These are phyloP conservation scores for Leptodermis oblonga DNA, from an alignment of 257 asterid species.

Conservation along the genomic window DNA sequence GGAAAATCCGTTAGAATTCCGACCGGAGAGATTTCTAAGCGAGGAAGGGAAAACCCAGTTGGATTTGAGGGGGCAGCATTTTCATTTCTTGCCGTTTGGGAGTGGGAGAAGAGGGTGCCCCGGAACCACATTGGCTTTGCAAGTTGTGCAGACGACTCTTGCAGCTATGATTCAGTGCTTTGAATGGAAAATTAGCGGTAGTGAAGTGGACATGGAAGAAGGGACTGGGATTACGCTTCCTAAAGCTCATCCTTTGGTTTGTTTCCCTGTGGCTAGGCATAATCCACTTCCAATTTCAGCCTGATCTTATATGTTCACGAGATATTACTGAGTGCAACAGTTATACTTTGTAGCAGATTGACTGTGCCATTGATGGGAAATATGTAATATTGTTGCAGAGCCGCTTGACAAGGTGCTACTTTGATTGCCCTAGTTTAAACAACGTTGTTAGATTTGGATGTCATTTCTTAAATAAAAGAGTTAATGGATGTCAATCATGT, in stretches of 20 bases:
- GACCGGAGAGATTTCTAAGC: conserved; percentile 55
- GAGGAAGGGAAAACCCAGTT: conserved; percentile 29
- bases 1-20: conserved; percentile 58
- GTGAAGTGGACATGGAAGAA: conserved; percentile 53
- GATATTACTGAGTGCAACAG: too few species aligned
- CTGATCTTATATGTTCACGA: too few species aligned
- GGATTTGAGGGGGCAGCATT: conserved; percentile 81
- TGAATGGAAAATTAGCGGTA: conserved; percentile 41
- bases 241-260: conserved; percentile 56
- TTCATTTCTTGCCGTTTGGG: conserved; percentile 63
- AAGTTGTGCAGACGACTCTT: conserved; percentile 56
- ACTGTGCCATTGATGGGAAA: too few species aligned
- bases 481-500: too few species aligned
- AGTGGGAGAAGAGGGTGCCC: conserved; percentile 76
- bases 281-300: conserved; percentile 17
- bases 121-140: conserved; percentile 62
- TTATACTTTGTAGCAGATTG: too few species aligned
- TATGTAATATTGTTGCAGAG: too few species aligned
- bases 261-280: conserved; percentile 40
- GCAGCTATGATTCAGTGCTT: conserved; percentile 74
- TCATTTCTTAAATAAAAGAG: too few species aligned
- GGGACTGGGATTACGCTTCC: conserved; percentile 58
- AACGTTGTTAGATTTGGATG: too few species aligned
- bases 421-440: too few species aligned
- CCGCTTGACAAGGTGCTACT: too few species aligned